phyloP scores from a whole-genome alignment of 371 early-diverging fungal genomes.

The Conidiobolus incongruus region DNA sequence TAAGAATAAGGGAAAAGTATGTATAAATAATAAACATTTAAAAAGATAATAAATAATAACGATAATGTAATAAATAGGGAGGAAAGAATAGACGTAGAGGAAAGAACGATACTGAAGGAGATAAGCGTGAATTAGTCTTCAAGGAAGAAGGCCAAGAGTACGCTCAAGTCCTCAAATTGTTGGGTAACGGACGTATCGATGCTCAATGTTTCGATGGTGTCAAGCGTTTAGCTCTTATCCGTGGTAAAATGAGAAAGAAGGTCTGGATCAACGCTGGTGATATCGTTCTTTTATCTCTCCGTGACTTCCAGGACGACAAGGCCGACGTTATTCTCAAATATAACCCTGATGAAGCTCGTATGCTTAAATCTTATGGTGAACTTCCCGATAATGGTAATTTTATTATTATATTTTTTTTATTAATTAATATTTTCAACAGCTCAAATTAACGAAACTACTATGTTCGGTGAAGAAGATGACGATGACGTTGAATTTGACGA shows the following conservation, averaged over 20 bases:
- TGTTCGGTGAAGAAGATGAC: slow-evolving; percentile 47
- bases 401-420: slow-evolving; percentile 1
- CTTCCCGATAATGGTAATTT: slow-evolving; percentile 69
- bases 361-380: slow-evolving; percentile 86
- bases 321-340: slow-evolving; percentile 97
- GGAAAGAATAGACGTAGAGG: slow-evolving; percentile 92
- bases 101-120: slow-evolving; percentile 89
- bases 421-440: slow-evolving; percentile 11
- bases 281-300: slow-evolving; percentile 79
- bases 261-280: slow-evolving; percentile 93
- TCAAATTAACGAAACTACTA: slow-evolving; percentile 56
- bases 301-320: slow-evolving; percentile 93
- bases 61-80: slow-evolving; percentile 30
- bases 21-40: not conserved
- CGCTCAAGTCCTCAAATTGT: slow-evolving; percentile 82
- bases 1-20: slow-evolving; percentile 77
- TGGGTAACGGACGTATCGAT: slow-evolving; percentile 94
- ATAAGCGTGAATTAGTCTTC: slow-evolving; percentile 86
- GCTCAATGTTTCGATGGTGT: slow-evolving; percentile 86
- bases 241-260: slow-evolving; percentile 94
- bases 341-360: slow-evolving; percentile 92
- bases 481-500: slow-evolving; percentile 70
- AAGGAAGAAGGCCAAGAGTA: slow-evolving; percentile 96
- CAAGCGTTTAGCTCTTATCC: slow-evolving; percentile 85
- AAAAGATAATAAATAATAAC: not conserved